Evolutionary conservation across 768 basidiomycete genomes (phyloP).

Genomic region (Boletellus sp.): DNA sequence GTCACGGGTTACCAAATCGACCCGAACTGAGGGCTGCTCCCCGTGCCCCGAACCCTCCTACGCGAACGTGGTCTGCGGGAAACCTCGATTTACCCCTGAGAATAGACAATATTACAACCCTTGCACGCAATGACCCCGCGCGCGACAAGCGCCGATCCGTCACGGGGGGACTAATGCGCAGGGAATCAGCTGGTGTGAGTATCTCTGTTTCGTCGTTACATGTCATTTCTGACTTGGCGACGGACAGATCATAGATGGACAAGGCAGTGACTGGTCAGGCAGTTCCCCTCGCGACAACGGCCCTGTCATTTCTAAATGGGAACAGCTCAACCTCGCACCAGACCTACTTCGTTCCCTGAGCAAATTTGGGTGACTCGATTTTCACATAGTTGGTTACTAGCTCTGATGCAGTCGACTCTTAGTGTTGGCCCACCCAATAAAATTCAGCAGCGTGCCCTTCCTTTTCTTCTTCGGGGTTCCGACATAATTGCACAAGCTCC

Average conservation of each 20-base stretch:
- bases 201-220: neutral
- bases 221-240: slow-evolving; percentile 15
- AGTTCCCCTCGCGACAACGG: slow-evolving; percentile 64
- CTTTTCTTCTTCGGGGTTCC: slow-evolving; percentile 88
- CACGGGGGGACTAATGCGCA: slow-evolving; percentile 55
- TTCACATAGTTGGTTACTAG: slow-evolving; percentile 1
- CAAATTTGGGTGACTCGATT: slow-evolving; percentile 81
- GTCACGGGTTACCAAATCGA: slow-evolving; percentile 62
- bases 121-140: slow-evolving; percentile 37
- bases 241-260: slow-evolving; percentile 50
- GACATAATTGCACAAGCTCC: slow-evolving; percentile 99
- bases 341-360: slow-evolving; percentile 84
- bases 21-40: slow-evolving; percentile 58
- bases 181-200: slow-evolving; percentile 74
- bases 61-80: slow-evolving; percentile 84
- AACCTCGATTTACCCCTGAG: slow-evolving; percentile 71
- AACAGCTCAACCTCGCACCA: slow-evolving; percentile 80
- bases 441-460: slow-evolving; percentile 95
- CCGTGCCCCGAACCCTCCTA: slow-evolving; percentile 65
- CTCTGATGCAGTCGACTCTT: slow-evolving; percentile 14
- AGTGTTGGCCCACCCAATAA: slow-evolving; percentile 98
- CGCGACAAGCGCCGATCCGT: slow-evolving; percentile 78
- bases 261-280: slow-evolving; percentile 53
- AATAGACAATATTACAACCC: slow-evolving; percentile 36
- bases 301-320: slow-evolving; percentile 92